Evolutionary conservation across 306 rosid species (phyloP).

Genomic region (Fragaria iinumae): DNA sequence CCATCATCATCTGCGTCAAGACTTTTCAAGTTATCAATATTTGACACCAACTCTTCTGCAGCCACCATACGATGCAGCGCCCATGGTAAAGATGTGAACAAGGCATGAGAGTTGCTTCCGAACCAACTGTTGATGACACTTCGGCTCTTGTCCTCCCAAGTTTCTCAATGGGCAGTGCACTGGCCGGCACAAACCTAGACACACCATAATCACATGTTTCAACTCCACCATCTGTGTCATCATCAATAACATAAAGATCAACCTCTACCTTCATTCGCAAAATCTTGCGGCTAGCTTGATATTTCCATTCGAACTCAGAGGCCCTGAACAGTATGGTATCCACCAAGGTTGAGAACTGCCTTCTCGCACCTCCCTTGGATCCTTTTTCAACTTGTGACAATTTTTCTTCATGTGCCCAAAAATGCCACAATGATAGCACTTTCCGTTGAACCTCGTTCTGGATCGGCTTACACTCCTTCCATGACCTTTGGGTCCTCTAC

Average conservation of each 20-base stretch:
- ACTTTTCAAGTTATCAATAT: too few relatives aligned
- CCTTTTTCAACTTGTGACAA: too few relatives aligned
- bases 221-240: background rate
- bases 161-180: background rate
- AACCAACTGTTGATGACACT: background rate
- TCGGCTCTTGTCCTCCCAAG: background rate
- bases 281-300: background rate
- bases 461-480: too few relatives aligned
- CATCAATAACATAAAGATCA: background rate
- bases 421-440: too few relatives aligned
- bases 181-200: too few relatives aligned
- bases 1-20: too few relatives aligned
- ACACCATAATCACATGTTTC: background rate
- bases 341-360: too few relatives aligned
- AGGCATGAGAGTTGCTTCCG: background rate
- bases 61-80: background rate
- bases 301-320: background rate
- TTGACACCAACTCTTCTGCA: too few relatives aligned
- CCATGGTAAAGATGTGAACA: conserved; percentile 1
- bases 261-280: background rate
- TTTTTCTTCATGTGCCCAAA: too few relatives aligned
- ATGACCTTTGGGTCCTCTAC: too few relatives aligned
- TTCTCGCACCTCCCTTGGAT: too few relatives aligned
- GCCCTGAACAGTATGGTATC: background rate
- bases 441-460: too few relatives aligned